Evolutionary conservation across 2,329 filamentous ascomycete genomes (phyloP), one percentile per base, ranked within the genome.

Genomic region (Stylonectria norvegica): DNA sequence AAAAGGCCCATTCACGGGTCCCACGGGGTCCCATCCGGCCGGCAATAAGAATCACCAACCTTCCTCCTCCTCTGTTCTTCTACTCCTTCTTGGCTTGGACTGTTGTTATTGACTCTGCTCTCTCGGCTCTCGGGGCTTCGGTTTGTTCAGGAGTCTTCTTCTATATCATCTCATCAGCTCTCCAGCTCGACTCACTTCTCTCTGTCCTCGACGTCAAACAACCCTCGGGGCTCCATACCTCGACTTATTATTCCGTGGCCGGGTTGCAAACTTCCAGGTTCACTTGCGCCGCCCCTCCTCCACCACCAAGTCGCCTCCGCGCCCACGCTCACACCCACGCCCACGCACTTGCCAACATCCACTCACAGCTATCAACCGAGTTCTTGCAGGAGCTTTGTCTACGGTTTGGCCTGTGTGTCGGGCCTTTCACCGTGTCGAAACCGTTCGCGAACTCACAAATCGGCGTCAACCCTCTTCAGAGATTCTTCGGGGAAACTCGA

Each of bases 1-100:
- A 47, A 42, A 37, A 57, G 42, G 49, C 46, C 48, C 54, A 57
- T 46, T 54, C 53, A 42, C 43, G 38, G 43, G 53, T 51, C 32
- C 49, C 51, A 53, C 47, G 48, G 53, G 53, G 47, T 46, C 48
- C 46, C 53, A 40, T 57, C 45, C 43, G 51, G 50, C 54, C 47
- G 47, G 48, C 54, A 56, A 57, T 57, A 57, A 57, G 54, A 57
- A 57, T 56, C 54, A 54, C 56, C 54, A 49, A 46, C 50, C 50
- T 47, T 57, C 54, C 54, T 53, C 53, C 50, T 54, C 54, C 47
- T 47, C 34, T 36, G 27, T 29, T 31, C 27, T 27, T 16, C 38
- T 33, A 40, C 22, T 28, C 38, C 29, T 38, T 20, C 30, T 34
- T 22, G 15, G 11, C 41, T 48, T 52, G n/a, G n/a, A n/a, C n/a